Evolutionary conservation across 257 asterid species (phyloP).

Genomic region (Solanum commersonii): DNA sequence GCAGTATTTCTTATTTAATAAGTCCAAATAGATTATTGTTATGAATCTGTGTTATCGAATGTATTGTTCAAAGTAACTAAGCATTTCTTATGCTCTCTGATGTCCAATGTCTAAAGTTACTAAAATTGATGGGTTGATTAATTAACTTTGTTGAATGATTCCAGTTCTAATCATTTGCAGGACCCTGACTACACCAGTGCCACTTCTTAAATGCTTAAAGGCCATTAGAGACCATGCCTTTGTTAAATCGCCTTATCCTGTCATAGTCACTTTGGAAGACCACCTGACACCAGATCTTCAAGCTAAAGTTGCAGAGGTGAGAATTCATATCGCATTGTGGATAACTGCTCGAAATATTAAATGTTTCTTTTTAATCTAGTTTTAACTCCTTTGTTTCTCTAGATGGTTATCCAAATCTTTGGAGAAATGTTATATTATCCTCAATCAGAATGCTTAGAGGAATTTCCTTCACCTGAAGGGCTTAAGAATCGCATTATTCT

Average conservation of each 20-base stretch:
- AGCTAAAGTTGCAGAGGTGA: slow-evolving; percentile 90
- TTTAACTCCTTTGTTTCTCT: not conserved
- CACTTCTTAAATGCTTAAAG: slow-evolving; percentile 66
- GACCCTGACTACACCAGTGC: slow-evolving; percentile 79
- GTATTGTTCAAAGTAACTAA: not conserved
- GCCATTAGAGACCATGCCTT: slow-evolving; percentile 76
- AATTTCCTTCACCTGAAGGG: slow-evolving; percentile 77
- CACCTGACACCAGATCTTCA: slow-evolving; percentile 86
- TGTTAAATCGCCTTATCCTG: slow-evolving; percentile 73
- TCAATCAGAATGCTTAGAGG: slow-evolving; percentile 43
- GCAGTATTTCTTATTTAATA: not conserved
- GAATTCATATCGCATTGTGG: not conserved
- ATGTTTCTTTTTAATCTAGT: not conserved
- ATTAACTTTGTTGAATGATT: not conserved
- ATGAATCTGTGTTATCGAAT: not conserved
- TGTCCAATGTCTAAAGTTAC: not conserved
- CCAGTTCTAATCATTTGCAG: slow-evolving; percentile 28
- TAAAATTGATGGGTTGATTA: not conserved
- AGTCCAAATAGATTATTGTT: not conserved
- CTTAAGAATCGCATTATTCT: slow-evolving; percentile 62
- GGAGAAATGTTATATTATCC: slow-evolving; percentile 86
- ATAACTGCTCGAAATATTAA: not conserved
- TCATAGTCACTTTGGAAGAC: slow-evolving; percentile 81
- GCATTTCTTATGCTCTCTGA: not conserved
- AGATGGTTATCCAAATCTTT: slow-evolving; percentile 74